These are phyloP conservation scores for Glaciozyma antarctica DNA, from an alignment of 768 basidiomycete species.

Conservation along the genomic window DNA sequence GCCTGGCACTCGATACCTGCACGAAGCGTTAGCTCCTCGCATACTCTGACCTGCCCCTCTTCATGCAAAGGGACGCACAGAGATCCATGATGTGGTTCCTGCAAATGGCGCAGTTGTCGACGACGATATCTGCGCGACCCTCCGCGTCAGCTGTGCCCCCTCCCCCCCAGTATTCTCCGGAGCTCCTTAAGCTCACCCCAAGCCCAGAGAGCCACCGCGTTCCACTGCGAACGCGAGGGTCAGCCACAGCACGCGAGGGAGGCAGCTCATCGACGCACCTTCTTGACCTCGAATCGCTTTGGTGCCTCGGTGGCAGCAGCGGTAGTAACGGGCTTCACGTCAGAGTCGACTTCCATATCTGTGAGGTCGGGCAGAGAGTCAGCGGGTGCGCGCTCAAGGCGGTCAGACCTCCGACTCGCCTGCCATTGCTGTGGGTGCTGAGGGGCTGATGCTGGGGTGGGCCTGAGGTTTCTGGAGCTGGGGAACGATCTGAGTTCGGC, in stretches of 20 bases:
- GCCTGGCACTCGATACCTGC: conserved; percentile 99
- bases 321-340: neutral
- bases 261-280: conserved; percentile 50
- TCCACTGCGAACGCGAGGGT: conserved; percentile 58
- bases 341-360: conserved; percentile 7
- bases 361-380: neutral
- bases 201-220: conserved; percentile 95
- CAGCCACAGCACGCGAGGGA: neutral
- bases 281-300: conserved; percentile 95
- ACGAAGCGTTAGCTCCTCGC: neutral
- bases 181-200: conserved; percentile 56
- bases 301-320: conserved; percentile 43
- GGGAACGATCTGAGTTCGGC: no score
- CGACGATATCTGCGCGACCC: conserved; percentile 37
- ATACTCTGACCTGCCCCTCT: neutral
- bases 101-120: conserved; percentile 99
- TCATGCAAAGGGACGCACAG: conserved; percentile 50
- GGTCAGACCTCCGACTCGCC: no score
- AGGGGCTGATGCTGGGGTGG: no score
- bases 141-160: neutral
- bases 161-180: neutral
- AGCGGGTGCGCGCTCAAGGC: no score
- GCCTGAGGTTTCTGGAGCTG: no score
- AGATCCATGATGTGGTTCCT: conserved; percentile 98
- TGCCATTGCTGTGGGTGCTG: no score